Conservation (phyloP, 2,329 filamentous ascomycete species). For the Ascochyta koolunga region DNA sequence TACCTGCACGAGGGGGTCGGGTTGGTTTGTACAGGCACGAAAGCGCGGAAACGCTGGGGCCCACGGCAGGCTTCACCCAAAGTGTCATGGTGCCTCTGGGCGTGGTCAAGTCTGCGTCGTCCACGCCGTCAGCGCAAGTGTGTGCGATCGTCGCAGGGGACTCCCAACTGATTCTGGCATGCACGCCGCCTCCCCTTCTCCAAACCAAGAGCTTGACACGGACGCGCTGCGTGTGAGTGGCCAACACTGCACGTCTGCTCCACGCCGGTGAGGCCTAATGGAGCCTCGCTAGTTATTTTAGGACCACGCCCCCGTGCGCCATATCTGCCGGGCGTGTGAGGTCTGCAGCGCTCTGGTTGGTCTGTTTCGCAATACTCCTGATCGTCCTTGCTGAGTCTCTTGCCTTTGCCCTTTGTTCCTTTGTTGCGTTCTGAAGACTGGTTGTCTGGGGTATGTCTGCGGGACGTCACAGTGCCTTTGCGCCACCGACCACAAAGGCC, state of each 20-base stretch:
- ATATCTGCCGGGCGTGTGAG: conserved; percentile 29
- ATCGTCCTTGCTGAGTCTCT: conserved; percentile 6
- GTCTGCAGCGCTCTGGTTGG: conserved; percentile 13
- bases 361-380: conserved; percentile 27
- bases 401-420: conserved; percentile 4
- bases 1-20: conserved; percentile 24
- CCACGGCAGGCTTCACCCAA: conserved; percentile 13
- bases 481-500: conserved; percentile 1
- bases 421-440: neutral
- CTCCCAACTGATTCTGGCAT: conserved; percentile 20
- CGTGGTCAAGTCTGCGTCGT: neutral
- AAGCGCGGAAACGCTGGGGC: conserved; percentile 23
- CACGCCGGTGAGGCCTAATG: conserved; percentile 10
- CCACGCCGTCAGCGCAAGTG: conserved; percentile 8
- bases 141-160: conserved; percentile 32
- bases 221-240: conserved; percentile 15
- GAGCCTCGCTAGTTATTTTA: conserved; percentile 30
- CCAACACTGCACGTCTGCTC: conserved; percentile 7
- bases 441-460: too few species aligned
- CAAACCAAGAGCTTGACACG: conserved; percentile 16
- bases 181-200: conserved; percentile 17
- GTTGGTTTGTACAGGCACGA: conserved; percentile 33
- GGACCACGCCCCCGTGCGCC: conserved; percentile 25
- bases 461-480: conserved; percentile 1
- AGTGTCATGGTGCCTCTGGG: conserved; percentile 11